Evolutionary conservation across 495 filamentous ascomycete species (phyloP).

Genomic region (Penicillium bovifimosum): DNA sequence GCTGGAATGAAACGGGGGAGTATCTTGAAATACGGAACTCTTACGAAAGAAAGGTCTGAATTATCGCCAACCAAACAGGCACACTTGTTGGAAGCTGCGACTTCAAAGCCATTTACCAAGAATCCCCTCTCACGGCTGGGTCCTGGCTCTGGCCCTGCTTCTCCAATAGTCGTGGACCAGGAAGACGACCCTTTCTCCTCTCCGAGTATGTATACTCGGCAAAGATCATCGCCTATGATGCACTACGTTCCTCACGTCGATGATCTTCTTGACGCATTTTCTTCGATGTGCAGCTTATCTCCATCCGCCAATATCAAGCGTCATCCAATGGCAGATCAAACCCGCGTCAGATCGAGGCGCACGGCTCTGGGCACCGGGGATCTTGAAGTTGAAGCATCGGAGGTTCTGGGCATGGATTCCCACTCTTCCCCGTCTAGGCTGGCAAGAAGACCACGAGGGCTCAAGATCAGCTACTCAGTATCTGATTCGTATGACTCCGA

Average conservation of each 20-base stretch:
- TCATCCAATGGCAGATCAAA: constrained; percentile 15
- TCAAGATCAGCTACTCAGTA: constrained; percentile 22
- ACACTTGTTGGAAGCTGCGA: constrained; percentile 30
- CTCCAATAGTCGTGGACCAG: constrained; percentile 5
- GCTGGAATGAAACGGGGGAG: constrained; percentile 42
- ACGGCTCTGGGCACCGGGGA: constrained; percentile 6
- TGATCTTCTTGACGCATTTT: constrained; percentile 26
- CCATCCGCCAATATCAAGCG: constrained; percentile 21
- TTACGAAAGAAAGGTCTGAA: constrained; percentile 37
- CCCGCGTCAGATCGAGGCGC: constrained; percentile 8
- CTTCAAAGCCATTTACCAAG: constrained; percentile 16
- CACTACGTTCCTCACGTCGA: constrained; percentile 16
- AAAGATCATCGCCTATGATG: background rate
- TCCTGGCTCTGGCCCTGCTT: background rate
- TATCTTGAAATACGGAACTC: constrained; percentile 43
- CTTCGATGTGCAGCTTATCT: constrained; percentile 21
- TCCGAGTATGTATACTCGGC: constrained; percentile 19
- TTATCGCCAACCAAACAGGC: constrained; percentile 30
- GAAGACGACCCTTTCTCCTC: constrained; percentile 11
- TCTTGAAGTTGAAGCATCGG: constrained; percentile 14
- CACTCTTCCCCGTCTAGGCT: constrained; percentile 3
- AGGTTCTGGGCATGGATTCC: constrained; percentile 3
- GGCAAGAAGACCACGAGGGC: background rate
- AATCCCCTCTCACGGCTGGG: constrained; percentile 6
- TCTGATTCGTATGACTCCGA: background rate